Evolutionary conservation across 495 filamentous ascomycete species (phyloP).

Genomic region (Penicillium mononematosum): DNA sequence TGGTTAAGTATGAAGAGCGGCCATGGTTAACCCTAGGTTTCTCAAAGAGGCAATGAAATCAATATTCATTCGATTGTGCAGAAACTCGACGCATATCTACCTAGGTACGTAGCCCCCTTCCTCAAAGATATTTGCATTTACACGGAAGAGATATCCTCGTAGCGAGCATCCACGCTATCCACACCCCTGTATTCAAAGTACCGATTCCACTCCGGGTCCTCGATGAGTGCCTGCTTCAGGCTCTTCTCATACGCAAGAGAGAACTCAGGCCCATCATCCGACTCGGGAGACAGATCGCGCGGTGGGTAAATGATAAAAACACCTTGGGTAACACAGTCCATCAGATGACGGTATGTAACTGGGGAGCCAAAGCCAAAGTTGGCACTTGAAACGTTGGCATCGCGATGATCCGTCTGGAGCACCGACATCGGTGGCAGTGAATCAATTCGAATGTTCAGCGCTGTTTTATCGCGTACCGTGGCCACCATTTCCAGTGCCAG

Average conservation of each 20-base stretch:
- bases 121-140: too few relatives aligned
- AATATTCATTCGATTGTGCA: too few relatives aligned
- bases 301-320: conserved; percentile 25
- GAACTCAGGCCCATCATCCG: conserved; percentile 47
- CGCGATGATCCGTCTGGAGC: conserved; percentile 29
- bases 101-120: too few relatives aligned
- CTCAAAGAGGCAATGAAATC: too few relatives aligned
- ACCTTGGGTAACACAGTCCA: conserved; percentile 17
- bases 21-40: too few relatives aligned
- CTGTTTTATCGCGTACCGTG: conserved; percentile 39
- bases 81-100: too few relatives aligned
- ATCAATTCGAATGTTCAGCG: conserved; percentile 18
- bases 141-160: too few relatives aligned
- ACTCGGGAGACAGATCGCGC: conserved; percentile 10
- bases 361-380: conserved; percentile 29
- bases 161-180: conserved; percentile 12
- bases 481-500: conserved; percentile 31
- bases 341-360: conserved; percentile 22
- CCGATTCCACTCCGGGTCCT: conserved; percentile 37
- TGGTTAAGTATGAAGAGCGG: neutral
- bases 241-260: conserved; percentile 40
- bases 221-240: conserved; percentile 30
- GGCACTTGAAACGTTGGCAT: conserved; percentile 18
- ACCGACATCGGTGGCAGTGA: conserved; percentile 22
- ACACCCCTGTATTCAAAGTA: conserved; percentile 47